phyloP scores from a whole-genome alignment of 176 grass and related monocot species.

The Oryza meyeriana region DNA sequence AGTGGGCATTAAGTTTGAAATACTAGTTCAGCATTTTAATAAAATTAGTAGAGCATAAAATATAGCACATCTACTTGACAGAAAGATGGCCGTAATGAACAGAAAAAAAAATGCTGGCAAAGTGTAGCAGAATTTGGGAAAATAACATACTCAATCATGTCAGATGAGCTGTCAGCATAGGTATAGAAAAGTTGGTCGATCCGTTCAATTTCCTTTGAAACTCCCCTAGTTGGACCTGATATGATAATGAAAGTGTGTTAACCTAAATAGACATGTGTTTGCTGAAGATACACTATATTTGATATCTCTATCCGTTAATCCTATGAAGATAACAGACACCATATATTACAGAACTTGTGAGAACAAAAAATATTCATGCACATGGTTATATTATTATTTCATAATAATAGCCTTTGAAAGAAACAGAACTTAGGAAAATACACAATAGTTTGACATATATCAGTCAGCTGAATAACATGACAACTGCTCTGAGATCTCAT shows the following conservation, averaged over 20 bases:
- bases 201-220: constrained; percentile 89
- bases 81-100: neutral
- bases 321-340: neutral
- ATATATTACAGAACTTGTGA: neutral
- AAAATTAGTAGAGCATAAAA: neutral
- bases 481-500: neutral
- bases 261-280: constrained; percentile 15
- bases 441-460: neutral
- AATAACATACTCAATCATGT: constrained; percentile 81
- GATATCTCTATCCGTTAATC: neutral
- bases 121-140: constrained; percentile 11
- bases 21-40: neutral
- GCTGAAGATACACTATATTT: neutral
- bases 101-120: constrained; percentile 10
- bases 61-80: neutral
- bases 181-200: constrained; percentile 88
- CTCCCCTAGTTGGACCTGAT: constrained; percentile 75
- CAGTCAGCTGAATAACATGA: constrained; percentile 4
- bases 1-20: neutral
- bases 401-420: neutral
- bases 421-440: constrained; percentile 13
- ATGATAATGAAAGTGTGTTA: constrained; percentile 9
- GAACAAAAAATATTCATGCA: neutral
- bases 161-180: constrained; percentile 73
- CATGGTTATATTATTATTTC: neutral